Evolutionary conservation across 2,329 filamentous ascomycete genomes (phyloP).

Genomic region (Hypoxylon sp.): DNA sequence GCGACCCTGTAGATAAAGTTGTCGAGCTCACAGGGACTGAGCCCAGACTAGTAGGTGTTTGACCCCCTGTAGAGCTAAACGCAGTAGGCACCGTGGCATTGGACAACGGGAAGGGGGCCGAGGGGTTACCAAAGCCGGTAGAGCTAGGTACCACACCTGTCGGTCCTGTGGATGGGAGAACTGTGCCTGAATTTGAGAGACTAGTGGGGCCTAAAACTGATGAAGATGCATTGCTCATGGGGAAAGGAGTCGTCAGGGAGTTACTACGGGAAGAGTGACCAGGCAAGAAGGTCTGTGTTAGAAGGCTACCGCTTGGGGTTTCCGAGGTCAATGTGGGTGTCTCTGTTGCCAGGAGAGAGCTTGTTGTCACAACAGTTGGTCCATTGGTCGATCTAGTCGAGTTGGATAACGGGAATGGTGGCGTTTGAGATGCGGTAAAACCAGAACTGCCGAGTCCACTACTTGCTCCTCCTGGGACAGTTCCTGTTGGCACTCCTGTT

Average conservation of each 20-base stretch:
- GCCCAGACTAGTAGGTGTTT: constrained; percentile 34
- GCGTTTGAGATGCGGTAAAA: constrained; percentile 21
- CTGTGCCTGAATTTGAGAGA: constrained; percentile 23
- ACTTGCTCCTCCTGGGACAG: constrained; percentile 9
- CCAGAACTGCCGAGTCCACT: constrained; percentile 22
- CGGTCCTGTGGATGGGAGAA: constrained; percentile 1
- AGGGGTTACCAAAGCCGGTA: constrained; percentile 2
- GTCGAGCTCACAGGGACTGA: constrained; percentile 32
- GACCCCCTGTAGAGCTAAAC: constrained; percentile 32
- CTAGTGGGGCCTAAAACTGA: constrained; percentile 21
- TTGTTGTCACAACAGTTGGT: constrained; percentile 25
- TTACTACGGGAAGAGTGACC: constrained; percentile 11
- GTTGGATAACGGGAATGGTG: constrained; percentile 44
- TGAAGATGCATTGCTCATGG: constrained; percentile 33
- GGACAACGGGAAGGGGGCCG: constrained; percentile 34
- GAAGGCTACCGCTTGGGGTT: constrained; percentile 21
- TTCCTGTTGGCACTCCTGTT: constrained; percentile 18
- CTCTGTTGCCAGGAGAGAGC: constrained; percentile 14
- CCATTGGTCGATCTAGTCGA: constrained; percentile 33
- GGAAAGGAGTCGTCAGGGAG: constrained; percentile 37
- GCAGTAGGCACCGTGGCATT: constrained; percentile 31
- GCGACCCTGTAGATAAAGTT: constrained; percentile 2
- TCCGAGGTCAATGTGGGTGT: constrained; percentile 13
- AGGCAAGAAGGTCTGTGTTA: constrained; percentile 5
- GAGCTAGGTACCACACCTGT: constrained; percentile 18